Base-by-base conservation (phyloP, 2,329 filamentous ascomycete species). In the Colletotrichum lupini region DNA sequence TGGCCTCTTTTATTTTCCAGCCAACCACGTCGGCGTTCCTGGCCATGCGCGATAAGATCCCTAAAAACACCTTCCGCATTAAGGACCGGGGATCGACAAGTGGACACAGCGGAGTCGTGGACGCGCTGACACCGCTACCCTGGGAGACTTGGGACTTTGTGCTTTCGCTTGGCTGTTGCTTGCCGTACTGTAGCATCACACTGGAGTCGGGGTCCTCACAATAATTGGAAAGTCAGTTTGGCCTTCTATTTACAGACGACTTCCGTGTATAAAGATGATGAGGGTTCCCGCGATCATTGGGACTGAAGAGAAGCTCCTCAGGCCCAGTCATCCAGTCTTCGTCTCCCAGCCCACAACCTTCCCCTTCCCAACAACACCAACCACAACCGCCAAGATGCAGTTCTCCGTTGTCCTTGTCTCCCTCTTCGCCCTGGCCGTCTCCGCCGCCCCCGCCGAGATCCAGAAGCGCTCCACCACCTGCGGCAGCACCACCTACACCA, bases 401-500 rank as follows among this genome's bases (percentile, higher is more conserved):
- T 11, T 75, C 72, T 66, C 67, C 24, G 32, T 73, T 52, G 52
- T 74, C 74, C 59, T 75, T 57, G 55, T 75, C 57, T 65, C 67
- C 32, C 59, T 74, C 42, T 73, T 75, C 35, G 74, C 67, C 67
- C 57, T 74, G 59, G 74, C 58, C 22, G 64, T 60, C 32, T 65
- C 64, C 22, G 74, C 74, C 55, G 42, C 22, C 28, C 74, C 74
- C 72, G n/a, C 59, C 55, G 58, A 63, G 42, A 30, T 74, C 49
- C 32, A 74, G 61, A 74, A 75, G 79, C 84, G 88, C 78, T 81
- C 82, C 80, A 77, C 74, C 49, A 87, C 85, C 69, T 92, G 90
- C 79, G 89, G 90, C 70, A 85, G 81, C 69, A 84, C 79, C 57
- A 86, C 82, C 80, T 92, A 92, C 83, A 85, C 83, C 64, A 82